Conservation (phyloP, 1,139 yeast species). For the Taphrina pruni region DNA sequence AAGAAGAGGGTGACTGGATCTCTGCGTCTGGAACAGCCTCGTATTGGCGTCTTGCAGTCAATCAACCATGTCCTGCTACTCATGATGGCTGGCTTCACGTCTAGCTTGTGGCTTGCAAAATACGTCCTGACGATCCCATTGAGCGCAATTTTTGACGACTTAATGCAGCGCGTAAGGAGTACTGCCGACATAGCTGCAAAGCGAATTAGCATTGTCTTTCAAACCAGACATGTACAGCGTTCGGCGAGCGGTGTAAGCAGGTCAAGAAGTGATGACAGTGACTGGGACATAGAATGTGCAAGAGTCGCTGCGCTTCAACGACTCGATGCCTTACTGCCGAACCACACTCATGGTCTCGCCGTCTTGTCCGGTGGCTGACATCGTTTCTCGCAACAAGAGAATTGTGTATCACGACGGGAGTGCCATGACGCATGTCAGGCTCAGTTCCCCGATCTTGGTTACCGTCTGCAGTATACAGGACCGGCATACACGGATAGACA, state of each 20-base stretch:
- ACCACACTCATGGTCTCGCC: not conserved
- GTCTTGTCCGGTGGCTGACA: not conserved
- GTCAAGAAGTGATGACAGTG: not conserved
- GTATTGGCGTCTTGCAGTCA: not conserved
- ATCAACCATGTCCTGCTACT: not conserved
- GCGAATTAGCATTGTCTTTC: not conserved
- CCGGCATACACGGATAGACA: no score
- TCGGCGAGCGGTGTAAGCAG: not conserved
- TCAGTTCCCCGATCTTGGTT: no score
- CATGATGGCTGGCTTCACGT: not conserved
- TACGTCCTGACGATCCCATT: not conserved
- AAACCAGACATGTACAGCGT: not conserved
- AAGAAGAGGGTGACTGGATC: not conserved
- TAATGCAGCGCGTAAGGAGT: not conserved
- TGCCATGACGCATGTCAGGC: no score
- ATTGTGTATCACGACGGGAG: not conserved
- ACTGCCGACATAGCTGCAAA: not conserved
- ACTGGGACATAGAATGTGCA: not conserved
- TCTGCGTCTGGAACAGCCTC: not conserved
- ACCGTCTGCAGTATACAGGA: no score
- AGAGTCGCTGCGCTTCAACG: not conserved
- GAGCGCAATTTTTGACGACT: not conserved
- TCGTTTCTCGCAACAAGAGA: not conserved
- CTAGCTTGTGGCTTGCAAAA: conserved; percentile 1
- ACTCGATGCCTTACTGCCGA: not conserved